Conservation (phyloP, 306 rosid genomes). For the Herpetospermum pedunculosum region DNA sequence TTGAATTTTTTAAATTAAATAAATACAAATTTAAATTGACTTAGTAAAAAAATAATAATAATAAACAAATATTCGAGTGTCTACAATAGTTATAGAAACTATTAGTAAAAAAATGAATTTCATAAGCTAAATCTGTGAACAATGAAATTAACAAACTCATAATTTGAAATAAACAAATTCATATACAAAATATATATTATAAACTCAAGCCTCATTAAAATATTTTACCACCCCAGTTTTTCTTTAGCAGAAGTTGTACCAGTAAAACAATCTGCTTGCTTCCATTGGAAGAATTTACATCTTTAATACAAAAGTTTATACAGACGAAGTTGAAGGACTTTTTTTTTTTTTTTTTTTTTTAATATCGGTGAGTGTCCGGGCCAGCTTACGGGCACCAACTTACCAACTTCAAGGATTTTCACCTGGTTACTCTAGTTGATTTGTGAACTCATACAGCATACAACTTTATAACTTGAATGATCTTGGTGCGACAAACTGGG, state of each 20-base stretch:
- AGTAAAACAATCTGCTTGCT: neutral
- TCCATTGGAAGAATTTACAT: neutral
- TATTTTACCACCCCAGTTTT: neutral
- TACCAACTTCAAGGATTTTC: neutral
- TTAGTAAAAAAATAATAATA: no score
- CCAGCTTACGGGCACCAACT: no score
- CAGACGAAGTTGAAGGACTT: no score
- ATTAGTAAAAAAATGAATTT: no score
- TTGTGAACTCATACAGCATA: constrained; percentile 44
- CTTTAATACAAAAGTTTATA: neutral
- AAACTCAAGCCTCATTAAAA: neutral
- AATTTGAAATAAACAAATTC: neutral
- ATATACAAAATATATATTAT: neutral
- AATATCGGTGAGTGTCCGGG: no score
- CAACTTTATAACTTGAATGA: constrained; percentile 61
- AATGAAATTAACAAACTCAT: neutral
- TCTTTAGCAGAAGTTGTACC: neutral
- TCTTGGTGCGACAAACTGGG: constrained; percentile 89
- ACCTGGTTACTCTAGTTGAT: neutral
- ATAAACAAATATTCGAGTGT: no score
- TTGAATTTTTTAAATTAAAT: no score
- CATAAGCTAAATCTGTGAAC: no score
- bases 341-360: no score
- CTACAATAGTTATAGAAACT: no score
- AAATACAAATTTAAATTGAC: no score